These are phyloP conservation scores for Daldinia loculata DNA, from an alignment of 495 filamentous ascomycete species.

Conservation along the genomic window DNA sequence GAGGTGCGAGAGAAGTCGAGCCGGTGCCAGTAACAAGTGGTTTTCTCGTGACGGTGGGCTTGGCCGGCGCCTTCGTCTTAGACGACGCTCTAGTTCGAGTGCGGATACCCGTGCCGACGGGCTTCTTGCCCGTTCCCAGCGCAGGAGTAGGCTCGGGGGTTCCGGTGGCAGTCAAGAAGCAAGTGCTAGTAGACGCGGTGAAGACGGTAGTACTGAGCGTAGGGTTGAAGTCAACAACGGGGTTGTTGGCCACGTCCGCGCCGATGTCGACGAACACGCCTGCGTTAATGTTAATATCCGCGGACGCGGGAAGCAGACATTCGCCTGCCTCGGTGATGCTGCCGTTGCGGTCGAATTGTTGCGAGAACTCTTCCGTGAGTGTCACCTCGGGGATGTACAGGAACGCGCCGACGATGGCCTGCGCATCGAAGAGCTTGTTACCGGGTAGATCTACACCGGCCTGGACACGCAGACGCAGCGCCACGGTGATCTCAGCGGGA, in stretches of 20 bases:
- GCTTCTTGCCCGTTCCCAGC: slow-evolving; percentile 1
- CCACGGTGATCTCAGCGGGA: slow-evolving; percentile 43
- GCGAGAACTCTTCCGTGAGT: slow-evolving; percentile 30
- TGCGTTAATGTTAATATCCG: slow-evolving; percentile 45
- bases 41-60: neutral
- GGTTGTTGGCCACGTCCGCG: slow-evolving; percentile 30
- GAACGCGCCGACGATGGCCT: slow-evolving; percentile 42
- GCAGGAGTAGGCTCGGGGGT: neutral
- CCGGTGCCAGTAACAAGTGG: slow-evolving; percentile 7
- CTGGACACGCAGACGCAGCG: slow-evolving; percentile 41
- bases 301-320: slow-evolving; percentile 40
- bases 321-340: slow-evolving; percentile 17
- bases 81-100: neutral
- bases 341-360: slow-evolving; percentile 10
- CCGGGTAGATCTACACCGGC: slow-evolving; percentile 37
- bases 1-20: neutral
- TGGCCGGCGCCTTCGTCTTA: neutral
- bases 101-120: neutral
- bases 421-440: slow-evolving; percentile 35
- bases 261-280: slow-evolving; percentile 46
- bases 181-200: slow-evolving; percentile 45
- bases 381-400: slow-evolving; percentile 43
- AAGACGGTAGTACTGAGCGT: slow-evolving; percentile 45
- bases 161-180: slow-evolving; percentile 31
- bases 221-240: slow-evolving; percentile 30